Conservation (phyloP, 2,329 filamentous ascomycete genomes). For the Diaporthe australafricana region DNA sequence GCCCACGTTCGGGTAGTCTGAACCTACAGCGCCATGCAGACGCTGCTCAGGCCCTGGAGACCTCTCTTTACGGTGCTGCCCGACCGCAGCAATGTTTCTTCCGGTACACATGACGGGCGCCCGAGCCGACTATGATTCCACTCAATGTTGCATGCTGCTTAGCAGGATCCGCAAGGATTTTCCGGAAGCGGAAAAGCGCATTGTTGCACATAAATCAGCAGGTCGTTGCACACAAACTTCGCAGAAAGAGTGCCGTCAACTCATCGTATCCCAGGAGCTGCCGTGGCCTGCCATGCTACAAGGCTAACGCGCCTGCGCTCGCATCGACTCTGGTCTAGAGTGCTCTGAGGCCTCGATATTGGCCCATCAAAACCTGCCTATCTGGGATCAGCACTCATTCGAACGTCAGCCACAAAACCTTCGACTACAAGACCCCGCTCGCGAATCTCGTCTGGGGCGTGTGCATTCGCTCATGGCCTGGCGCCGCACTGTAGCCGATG, state of each 20-base stretch:
- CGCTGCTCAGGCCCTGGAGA: neutral
- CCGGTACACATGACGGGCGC: neutral
- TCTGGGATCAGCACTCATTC: neutral
- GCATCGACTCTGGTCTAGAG: neutral
- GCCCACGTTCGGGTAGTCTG: neutral
- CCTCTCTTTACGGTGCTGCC: neutral
- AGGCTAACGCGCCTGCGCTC: constrained; percentile 27
- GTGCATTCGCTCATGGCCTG: neutral
- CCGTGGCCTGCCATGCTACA: constrained; percentile 36
- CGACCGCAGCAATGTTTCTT: neutral
- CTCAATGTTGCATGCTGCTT: neutral
- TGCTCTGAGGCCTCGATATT: neutral
- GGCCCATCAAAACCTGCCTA: neutral
- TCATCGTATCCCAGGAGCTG: constrained; percentile 12
- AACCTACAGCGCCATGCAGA: no score
- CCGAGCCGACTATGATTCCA: neutral
- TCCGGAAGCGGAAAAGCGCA: neutral
- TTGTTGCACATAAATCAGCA: no score
- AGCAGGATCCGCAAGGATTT: neutral
- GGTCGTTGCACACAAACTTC: neutral
- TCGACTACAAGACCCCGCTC: neutral
- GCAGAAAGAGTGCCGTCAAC: neutral
- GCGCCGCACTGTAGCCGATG: neutral
- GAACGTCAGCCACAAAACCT: neutral
- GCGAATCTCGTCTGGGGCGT: neutral